Conservation (phyloP, 257 asterid genomes). For the Solanum ossicruentum region DNA sequence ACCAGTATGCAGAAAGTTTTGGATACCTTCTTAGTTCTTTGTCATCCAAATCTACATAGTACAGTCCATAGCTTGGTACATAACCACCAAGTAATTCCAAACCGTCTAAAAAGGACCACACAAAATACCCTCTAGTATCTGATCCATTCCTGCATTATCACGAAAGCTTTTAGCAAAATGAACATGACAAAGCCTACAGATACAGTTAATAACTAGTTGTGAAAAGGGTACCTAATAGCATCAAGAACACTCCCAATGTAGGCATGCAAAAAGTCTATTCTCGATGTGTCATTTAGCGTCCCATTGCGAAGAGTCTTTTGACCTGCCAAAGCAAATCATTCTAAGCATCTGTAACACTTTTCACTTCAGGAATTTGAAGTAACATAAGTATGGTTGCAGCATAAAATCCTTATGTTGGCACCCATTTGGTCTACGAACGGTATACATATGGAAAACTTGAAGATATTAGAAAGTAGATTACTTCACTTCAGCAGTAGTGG, state of each 20-base stretch:
- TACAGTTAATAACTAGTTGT: neutral
- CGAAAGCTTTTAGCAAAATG: neutral
- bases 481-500: too few species aligned
- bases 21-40: conserved; percentile 22
- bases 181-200: neutral
- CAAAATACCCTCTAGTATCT: conserved; percentile 37
- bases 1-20: conserved; percentile 40
- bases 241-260: conserved; percentile 18
- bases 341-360: neutral
- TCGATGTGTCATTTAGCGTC: conserved; percentile 5
- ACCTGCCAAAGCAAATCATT: conserved; percentile 3
- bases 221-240: conserved; percentile 12
- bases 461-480: too few species aligned
- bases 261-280: conserved; percentile 9
- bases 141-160: conserved; percentile 39
- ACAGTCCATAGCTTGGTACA: conserved; percentile 20
- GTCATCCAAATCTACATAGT: conserved; percentile 50
- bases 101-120: conserved; percentile 51
- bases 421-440: neutral
- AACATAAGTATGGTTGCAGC: neutral
- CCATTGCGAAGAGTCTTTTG: neutral
- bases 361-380: neutral
- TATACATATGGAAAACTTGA: too few species aligned
- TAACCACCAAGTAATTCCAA: conserved; percentile 37
- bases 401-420: neutral